Evolutionary conservation across 139 green algal genomes (phyloP), one percentile per base, ranked within the genome.

Genomic region (Diplosphaera chodatii): DNA sequence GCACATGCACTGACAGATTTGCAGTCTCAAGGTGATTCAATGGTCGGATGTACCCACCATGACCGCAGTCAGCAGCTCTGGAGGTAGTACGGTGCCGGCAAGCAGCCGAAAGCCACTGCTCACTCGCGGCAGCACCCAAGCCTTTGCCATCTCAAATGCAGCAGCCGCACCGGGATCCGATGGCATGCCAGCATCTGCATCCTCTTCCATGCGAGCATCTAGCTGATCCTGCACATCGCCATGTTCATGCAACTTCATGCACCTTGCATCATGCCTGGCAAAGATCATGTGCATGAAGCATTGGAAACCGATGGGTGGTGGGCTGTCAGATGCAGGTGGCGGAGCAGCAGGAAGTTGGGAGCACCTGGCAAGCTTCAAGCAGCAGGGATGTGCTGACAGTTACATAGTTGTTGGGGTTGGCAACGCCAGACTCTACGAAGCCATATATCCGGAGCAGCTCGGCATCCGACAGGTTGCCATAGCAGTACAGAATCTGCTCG

Each of bases 391-490:
- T 59, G 4, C 2, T 18, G 0, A 82, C 30, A 27, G 33, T 20
- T 16, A 82, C 40, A 63, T 40, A 67, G 70, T 82, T 79, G 72
- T 79, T 40, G 22, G 72, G 72, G 33, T 82, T 82, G 8, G 28
- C 55, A 37, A 34, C 41, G 30, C 32, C 64, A 15, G 48, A 10
- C 55, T 79, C 84, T 16, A 93, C 69, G 72, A 93, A 93, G 48
- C 88, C 86, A 71, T 92, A 94, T 16, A 82, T 88, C 67, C 87
- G 78, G 65, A 94, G 77, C 64, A 92, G 82, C 76, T 91, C 76
- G 10, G 80, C 79, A 71, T 92, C 84, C 28, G 73, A 80, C 68
- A 92, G 78, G 62, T 89, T 81, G 30, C 88, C 88, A 73, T 92
- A 94, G 15, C 78, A 86, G 74, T 89, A 80, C 40, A 92, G 68